Conservation (phyloP, 345 rosid genomes). For the Excoecaria cochinchinensis region DNA sequence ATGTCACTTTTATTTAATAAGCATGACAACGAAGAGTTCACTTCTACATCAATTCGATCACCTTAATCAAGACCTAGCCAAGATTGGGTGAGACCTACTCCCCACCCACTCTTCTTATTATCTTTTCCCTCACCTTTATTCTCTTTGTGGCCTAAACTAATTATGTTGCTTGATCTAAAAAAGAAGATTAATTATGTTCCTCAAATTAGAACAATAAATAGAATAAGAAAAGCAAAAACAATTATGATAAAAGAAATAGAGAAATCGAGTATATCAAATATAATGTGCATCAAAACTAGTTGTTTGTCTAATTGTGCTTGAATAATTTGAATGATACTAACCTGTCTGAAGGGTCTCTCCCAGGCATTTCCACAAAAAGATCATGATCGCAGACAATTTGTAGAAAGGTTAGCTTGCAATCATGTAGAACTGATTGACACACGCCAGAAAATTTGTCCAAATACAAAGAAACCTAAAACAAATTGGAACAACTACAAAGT, state of each 20-base stretch:
- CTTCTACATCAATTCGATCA: neutral
- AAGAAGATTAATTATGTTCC: neutral
- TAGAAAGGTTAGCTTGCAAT: slow-evolving; percentile 92
- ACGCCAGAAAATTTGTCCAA: slow-evolving; percentile 99
- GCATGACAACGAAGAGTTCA: neutral
- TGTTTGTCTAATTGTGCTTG: neutral
- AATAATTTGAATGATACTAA: slow-evolving; percentile 24
- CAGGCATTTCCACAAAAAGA: slow-evolving; percentile 99
- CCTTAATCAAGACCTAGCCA: neutral
- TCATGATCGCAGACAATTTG: slow-evolving; percentile 97
- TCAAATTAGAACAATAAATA: neutral
- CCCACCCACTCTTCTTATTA: neutral
- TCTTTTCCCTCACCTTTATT: neutral
- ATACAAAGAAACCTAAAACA: slow-evolving; percentile 87
- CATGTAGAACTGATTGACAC: slow-evolving; percentile 91
- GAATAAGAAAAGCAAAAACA: neutral
- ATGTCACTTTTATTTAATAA: too few relatives aligned
- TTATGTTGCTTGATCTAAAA: neutral
- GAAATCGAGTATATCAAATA: neutral
- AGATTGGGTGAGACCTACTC: neutral
- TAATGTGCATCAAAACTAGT: neutral
- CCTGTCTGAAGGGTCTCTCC: slow-evolving; percentile 99
- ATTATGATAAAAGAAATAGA: neutral
- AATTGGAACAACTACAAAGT: slow-evolving; percentile 15
- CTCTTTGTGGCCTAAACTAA: neutral